A percentile compares a stretch with the other conserved stretches of the same genome.
phyloP scores from a whole-genome alignment of 140 eudicot genomes.

The Ambrosia hybrid region DNA sequence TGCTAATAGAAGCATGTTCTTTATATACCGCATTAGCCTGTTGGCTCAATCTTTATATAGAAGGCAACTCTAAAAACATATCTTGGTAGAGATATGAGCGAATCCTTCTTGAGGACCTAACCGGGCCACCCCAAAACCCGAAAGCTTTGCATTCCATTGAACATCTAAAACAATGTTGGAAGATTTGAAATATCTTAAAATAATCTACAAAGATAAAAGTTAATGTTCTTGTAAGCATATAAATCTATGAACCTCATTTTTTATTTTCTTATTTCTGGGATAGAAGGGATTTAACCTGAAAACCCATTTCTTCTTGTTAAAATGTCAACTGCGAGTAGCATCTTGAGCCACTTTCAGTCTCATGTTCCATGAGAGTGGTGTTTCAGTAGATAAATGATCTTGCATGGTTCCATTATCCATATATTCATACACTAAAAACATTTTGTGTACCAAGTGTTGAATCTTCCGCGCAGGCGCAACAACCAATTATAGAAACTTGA shows the following conservation, averaged over 20 bases:
- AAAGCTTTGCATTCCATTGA: too few relatives aligned
- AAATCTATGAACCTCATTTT: not conserved
- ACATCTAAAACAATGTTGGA: too few relatives aligned
- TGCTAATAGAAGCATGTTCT: too few relatives aligned
- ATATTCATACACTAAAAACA: too few relatives aligned
- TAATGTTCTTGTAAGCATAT: conserved; percentile 2
- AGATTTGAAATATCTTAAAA: too few relatives aligned
- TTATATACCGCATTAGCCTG: not conserved
- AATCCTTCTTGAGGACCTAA: too few relatives aligned
- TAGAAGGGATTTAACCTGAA: not conserved
- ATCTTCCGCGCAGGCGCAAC: conserved; percentile 68
- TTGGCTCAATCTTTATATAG: not conserved
- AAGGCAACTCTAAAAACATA: too few relatives aligned
- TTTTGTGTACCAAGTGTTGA: conserved; percentile 54
- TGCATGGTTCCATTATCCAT: conserved; percentile 58
- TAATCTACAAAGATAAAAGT: too few relatives aligned
- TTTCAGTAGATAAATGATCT: conserved; percentile 43
- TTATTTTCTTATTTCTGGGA: not conserved
- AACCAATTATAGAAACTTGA: too few relatives aligned
- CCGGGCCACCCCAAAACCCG: too few relatives aligned
- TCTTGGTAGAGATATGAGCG: too few relatives aligned
- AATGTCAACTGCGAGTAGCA: conserved; percentile 59
- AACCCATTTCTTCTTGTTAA: conserved; percentile 46
- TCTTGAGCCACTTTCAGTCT: too few relatives aligned
- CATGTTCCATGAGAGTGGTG: conserved; percentile 56